phyloP scores from a whole-genome alignment of 2,329 filamentous ascomycete species.

The Albophoma yamanashiensis region DNA sequence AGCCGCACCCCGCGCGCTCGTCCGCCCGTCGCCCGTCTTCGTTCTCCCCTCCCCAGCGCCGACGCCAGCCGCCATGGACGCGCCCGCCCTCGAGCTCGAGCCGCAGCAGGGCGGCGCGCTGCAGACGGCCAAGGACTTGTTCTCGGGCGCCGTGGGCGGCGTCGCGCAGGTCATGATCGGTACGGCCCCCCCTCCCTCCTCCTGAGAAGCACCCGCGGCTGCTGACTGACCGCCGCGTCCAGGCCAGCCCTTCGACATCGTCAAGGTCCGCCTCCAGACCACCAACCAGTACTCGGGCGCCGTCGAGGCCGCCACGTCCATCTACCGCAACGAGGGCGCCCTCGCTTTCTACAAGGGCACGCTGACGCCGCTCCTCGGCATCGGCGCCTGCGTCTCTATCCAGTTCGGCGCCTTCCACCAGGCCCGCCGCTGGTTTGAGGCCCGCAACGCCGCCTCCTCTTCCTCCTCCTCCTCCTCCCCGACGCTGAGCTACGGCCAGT shows the following conservation, averaged over 20 bases:
- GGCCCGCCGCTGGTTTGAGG: slow-evolving; percentile 77
- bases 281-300: slow-evolving; percentile 72
- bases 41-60: neutral
- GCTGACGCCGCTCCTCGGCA: slow-evolving; percentile 85
- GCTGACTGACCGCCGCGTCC: slow-evolving; percentile 8
- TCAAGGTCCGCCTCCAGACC: slow-evolving; percentile 96
- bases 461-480: slow-evolving; percentile 24
- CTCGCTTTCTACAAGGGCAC: slow-evolving; percentile 98
- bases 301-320: slow-evolving; percentile 67
- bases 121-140: slow-evolving; percentile 77
- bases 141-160: slow-evolving; percentile 82
- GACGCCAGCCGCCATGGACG: slow-evolving; percentile 20
- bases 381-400: slow-evolving; percentile 95
- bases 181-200: slow-evolving; percentile 24
- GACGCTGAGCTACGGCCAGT: slow-evolving; percentile 68
- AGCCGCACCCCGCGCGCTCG: neutral
- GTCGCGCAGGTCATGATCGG: slow-evolving; percentile 89
- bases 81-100: slow-evolving; percentile 24
- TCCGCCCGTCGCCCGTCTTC: neutral
- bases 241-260: slow-evolving; percentile 76
- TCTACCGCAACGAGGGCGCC: slow-evolving; percentile 80
- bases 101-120: slow-evolving; percentile 24
- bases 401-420: slow-evolving; percentile 97
- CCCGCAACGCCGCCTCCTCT: slow-evolving; percentile 56
- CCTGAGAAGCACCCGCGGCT: neutral